Evolutionary conservation across 352 stramenopile species (phyloP).

Genomic region (Phytophthora citrophthora): DNA sequence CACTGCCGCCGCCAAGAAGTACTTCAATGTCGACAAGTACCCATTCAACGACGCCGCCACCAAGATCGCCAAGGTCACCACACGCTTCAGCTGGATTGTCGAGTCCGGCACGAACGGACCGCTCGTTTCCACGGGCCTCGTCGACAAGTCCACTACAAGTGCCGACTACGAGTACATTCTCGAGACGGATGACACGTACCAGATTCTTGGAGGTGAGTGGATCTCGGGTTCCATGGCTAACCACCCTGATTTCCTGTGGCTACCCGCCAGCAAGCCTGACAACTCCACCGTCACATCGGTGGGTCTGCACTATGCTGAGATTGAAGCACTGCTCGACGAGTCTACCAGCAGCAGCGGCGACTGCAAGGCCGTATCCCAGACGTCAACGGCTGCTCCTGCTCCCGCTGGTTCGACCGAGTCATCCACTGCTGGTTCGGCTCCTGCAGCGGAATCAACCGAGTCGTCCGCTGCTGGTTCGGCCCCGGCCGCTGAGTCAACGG

Average conservation of each 20-base stretch:
- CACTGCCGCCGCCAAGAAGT: constrained; percentile 41
- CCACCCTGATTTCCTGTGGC: constrained; percentile 79
- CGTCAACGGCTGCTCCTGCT: constrained; percentile 1
- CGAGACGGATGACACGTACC: constrained; percentile 63
- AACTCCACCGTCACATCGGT: constrained; percentile 43
- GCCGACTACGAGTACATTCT: constrained; percentile 79
- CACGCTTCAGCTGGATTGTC: constrained; percentile 65
- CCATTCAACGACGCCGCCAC: constrained; percentile 68
- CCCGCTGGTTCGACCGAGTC: constrained; percentile 14
- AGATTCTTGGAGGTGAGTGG: constrained; percentile 81
- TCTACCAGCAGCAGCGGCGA: constrained; percentile 41
- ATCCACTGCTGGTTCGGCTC: constrained; percentile 7
- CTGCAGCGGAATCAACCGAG: constrained; percentile 4
- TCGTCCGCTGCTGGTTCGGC: constrained; percentile 8
- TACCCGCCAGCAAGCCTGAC: constrained; percentile 52
- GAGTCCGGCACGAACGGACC: constrained; percentile 59
- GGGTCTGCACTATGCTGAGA: constrained; percentile 57
- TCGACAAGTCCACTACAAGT: constrained; percentile 56
- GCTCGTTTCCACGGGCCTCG: constrained; percentile 49
- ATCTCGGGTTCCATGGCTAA: constrained; percentile 52
- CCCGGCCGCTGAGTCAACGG: constrained; percentile 7
- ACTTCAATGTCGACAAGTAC: constrained; percentile 57
- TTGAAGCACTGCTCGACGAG: constrained; percentile 48
- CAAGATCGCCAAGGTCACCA: constrained; percentile 61
- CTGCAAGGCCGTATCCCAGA: constrained; percentile 1